Base-by-base conservation (phyloP, 768 basidiomycete genomes). In the Lactarius indigo region DNA sequence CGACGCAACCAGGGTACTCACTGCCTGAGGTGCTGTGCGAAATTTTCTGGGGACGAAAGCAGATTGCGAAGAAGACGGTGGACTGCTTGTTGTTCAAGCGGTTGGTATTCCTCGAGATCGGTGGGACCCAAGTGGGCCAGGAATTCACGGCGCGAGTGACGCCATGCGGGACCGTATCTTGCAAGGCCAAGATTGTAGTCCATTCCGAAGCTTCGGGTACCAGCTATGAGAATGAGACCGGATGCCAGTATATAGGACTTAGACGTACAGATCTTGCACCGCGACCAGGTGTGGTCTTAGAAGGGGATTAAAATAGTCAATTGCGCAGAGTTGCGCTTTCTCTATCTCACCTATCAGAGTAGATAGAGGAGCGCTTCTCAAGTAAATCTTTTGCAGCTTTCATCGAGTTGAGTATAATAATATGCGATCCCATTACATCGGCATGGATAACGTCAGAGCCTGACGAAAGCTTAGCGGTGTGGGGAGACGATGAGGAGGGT, bases 291-390 rank as follows among this genome's bases (percentile, higher is more conserved):
- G 13, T 15, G 13, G 13, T 15, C 50, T n/a, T 0, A 39, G 15
- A 39, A 39, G 15, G 1, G 39, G 6, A 39, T 6, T 17, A 39
- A 0, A 39, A 4, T 39, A 17, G 0, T 5, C 39, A 17, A 12
- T 12, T 18, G 30, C 4, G 2, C 5, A n/a, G n/a, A n/a, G n/a
- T n/a, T n/a, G n/a, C n/a, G n/a, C n/a, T n/a, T n/a, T n/a, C n/a
- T n/a, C n/a, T n/a, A n/a, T n/a, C 44, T 23, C n/a, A 59, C 55
- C 58, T 59, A 35, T 59, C 33, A 2, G 58, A 59, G 41, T 59
- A 37, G 23, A 39, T 18, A 33, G 55, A 47, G 5, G 44, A 47
- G n/a, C n/a, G 44, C 44, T 47, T 47, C 10, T 47, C 44, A 9
- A 47, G 44, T 13, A 47, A 47, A 4, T 47, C 44, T 0, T 47